A percentile compares a stretch with the other conserved stretches of the same genome.
Evolutionary conservation across 306 rosid species (phyloP).

Genomic region (Lagenaria siceraria): DNA sequence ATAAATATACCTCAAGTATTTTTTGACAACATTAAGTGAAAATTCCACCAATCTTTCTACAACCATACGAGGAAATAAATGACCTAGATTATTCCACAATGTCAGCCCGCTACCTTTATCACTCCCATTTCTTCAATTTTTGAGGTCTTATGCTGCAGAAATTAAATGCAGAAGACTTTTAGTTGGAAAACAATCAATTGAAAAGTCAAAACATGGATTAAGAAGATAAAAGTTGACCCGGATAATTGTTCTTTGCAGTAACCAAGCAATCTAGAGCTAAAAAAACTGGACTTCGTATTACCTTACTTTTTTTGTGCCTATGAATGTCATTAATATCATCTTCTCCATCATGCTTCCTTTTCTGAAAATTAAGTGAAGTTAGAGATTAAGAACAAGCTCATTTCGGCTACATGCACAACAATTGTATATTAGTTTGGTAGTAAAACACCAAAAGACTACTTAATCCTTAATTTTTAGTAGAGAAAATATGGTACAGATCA

Average conservation of each 20-base stretch:
- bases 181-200: constrained; percentile 7
- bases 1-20: constrained; percentile 57
- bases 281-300: constrained; percentile 27
- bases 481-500: not conserved
- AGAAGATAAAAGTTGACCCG: not conserved
- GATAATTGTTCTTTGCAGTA: not conserved
- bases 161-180: constrained; percentile 11
- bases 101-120: constrained; percentile 75
- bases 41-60: constrained; percentile 56
- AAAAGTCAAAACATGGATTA: constrained; percentile 1
- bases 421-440: not conserved
- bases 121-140: constrained; percentile 80
- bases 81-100: constrained; percentile 30
- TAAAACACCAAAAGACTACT: not conserved
- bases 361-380: constrained; percentile 39
- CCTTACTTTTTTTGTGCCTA: constrained; percentile 98
- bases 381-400: not conserved
- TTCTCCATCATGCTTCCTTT: constrained; percentile 97
- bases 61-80: constrained; percentile 51
- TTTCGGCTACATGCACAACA: not conserved
- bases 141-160: constrained; percentile 75
- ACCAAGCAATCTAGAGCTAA: not conserved
- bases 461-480: not conserved
- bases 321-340: constrained; percentile 75
- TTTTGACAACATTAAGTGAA: constrained; percentile 32